phyloP scores from a whole-genome alignment of 2,329 filamentous ascomycete genomes.

The Epichloe glyceriae region DNA sequence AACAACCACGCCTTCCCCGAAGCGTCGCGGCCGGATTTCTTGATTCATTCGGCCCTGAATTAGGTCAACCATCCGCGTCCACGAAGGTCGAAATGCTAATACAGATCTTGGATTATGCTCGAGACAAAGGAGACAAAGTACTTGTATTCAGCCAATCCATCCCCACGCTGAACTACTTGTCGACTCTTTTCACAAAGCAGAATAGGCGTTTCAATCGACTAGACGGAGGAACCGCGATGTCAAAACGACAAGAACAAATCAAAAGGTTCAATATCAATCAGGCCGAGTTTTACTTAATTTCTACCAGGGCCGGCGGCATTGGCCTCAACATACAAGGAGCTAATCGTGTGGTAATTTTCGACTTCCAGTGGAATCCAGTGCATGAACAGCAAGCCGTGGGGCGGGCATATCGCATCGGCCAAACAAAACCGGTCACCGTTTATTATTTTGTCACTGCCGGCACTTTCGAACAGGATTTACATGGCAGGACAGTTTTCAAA shows the following conservation, averaged over 20 bases:
- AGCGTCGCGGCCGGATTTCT: constrained; percentile 17
- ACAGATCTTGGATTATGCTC: constrained; percentile 55
- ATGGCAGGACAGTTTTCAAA: constrained; percentile 71
- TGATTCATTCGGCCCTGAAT: constrained; percentile 25
- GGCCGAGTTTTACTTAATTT: constrained; percentile 61
- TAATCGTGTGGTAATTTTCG: constrained; percentile 77
- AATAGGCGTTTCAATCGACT: constrained; percentile 43
- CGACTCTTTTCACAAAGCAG: constrained; percentile 37
- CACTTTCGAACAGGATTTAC: constrained; percentile 63
- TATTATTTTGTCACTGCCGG: constrained; percentile 71
- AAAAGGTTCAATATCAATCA: constrained; percentile 54
- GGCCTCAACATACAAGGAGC: constrained; percentile 76
- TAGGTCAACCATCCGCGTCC: constrained; percentile 41
- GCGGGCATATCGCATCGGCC: constrained; percentile 73
- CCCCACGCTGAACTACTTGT: constrained; percentile 55
- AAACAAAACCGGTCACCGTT: constrained; percentile 67
- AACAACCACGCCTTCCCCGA: constrained; percentile 12
- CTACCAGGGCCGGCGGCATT: constrained; percentile 67
- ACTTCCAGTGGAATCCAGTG: constrained; percentile 69
- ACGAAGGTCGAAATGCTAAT: constrained; percentile 56
- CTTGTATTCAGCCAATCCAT: constrained; percentile 70
- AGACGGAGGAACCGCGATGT: constrained; percentile 50
- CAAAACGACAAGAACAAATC: constrained; percentile 46
- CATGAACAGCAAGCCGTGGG: constrained; percentile 81
- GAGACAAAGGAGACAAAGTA: constrained; percentile 53